These are phyloP conservation scores for Trametes cubensis DNA, from an alignment of 768 basidiomycete species.

Conservation along the genomic window DNA sequence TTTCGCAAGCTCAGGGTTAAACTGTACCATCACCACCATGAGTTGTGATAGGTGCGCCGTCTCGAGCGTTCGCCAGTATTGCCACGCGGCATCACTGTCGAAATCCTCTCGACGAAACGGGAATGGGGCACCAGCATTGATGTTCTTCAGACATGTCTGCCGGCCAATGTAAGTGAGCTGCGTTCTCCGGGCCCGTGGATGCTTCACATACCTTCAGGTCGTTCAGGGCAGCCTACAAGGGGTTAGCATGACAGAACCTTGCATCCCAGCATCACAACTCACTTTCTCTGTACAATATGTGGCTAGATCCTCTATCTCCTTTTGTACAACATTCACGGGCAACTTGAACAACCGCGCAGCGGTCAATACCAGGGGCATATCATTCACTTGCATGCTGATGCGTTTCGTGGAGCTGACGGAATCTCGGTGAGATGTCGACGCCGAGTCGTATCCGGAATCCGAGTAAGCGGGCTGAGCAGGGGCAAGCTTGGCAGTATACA, in stretches of 20 bases:
- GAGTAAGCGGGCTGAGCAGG: conserved; percentile 54
- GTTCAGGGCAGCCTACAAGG: conserved; percentile 70
- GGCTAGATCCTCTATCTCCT: conserved; percentile 70
- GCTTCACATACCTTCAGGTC: conserved; percentile 73
- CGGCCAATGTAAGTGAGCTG: conserved; percentile 19
- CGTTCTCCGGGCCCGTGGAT: conserved; percentile 6
- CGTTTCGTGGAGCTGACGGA: conserved; percentile 44
- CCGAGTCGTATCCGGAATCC: conserved; percentile 70
- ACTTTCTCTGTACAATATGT: conserved; percentile 79
- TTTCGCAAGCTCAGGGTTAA: conserved; percentile 86
- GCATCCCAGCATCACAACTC: conserved; percentile 14
- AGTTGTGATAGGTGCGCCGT: conserved; percentile 84
- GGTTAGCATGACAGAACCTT: conserved; percentile 7
- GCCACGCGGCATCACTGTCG: conserved; percentile 78
- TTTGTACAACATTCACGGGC: conserved; percentile 64
- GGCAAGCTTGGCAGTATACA: conserved; percentile 80
- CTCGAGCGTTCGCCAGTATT: conserved; percentile 81
- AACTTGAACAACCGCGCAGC: conserved; percentile 78
- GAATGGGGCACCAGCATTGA: conserved; percentile 80
- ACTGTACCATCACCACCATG: conserved; percentile 83
- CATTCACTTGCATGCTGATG: conserved; percentile 51
- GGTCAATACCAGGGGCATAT: conserved; percentile 77
- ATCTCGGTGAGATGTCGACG: conserved; percentile 61
- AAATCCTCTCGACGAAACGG: conserved; percentile 90
- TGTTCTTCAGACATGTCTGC: conserved; percentile 89